Conservation (phyloP, 1,139 yeast species). For the Taphrina wiesneri region DNA sequence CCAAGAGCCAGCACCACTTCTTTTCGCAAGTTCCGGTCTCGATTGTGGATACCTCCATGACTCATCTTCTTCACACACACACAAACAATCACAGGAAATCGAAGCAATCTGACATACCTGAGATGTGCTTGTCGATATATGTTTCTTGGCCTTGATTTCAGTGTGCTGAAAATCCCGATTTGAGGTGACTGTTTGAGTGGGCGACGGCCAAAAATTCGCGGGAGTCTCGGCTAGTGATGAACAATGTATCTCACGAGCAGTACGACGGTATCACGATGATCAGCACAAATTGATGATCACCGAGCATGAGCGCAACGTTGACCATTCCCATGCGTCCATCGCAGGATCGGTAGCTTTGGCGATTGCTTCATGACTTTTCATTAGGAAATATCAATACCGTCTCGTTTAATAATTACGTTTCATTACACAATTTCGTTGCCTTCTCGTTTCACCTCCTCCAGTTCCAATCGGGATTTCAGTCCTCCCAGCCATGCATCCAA, state of each 20-base stretch:
- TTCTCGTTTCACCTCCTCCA: slow-evolving; percentile 1
- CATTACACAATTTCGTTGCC: neutral
- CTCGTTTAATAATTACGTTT: too few species aligned
- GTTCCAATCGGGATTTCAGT: slow-evolving; percentile 20
- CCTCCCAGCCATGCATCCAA: slow-evolving; percentile 29
- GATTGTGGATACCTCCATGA: too few species aligned
- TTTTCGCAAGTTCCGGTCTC: too few species aligned
- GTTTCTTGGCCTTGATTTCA: slow-evolving; percentile 1
- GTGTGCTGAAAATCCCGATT: slow-evolving; percentile 6
- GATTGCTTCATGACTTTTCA: too few species aligned
- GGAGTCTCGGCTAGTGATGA: neutral
- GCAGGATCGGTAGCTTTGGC: too few species aligned
- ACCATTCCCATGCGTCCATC: too few species aligned
- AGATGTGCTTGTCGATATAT: slow-evolving; percentile 2
- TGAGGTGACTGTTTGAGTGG: slow-evolving; percentile 14
- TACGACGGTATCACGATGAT: too few species aligned
- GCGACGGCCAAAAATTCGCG: slow-evolving; percentile 12
- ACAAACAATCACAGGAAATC: neutral
- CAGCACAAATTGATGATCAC: neutral
- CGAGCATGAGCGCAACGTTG: too few species aligned
- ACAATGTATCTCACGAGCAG: neutral
- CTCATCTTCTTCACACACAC: neutral
- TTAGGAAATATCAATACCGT: too few species aligned
- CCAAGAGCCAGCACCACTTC: neutral
- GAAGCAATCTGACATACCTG: neutral